Base-by-base conservation (phyloP, 257 asterid genomes). In the Przewalskia tangutica region DNA sequence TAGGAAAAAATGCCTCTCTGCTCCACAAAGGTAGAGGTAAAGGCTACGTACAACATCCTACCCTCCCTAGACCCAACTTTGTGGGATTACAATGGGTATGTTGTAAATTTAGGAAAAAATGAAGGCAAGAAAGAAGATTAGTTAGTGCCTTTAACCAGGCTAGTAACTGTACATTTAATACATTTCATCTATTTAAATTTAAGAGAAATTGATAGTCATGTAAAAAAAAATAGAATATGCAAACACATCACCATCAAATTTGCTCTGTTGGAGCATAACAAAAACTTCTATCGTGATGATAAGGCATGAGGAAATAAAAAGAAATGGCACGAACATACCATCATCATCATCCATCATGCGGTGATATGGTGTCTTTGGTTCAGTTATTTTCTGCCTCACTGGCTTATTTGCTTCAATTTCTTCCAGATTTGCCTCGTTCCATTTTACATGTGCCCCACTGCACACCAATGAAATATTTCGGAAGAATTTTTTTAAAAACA, bases 331-430 rank as follows among this genome's bases (percentile, higher is more conserved):
- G 71, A 71, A 56, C 88, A 67, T 88, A 92, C 97, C 97, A 71
- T 90, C 93, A 16, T 71, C 79, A 23, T 90, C 97, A 23, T 92
- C 93, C 54, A 91, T 86, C 98, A 93, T 94, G 82, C 90, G 93
- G 87, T 96, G 99, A 85, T 89, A 96, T 60, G 98, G 98, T 32
- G 98, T 95, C 96, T 95, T 93, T 20, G 98, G 98, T 88, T 95
- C 98, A 20, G 97, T 95, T 84, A 94, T 94, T 86, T 95, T 95
- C 90, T 93, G 98, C 83, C 98, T 91, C 60, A 85, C 97, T 46
- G 98, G 98, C 81, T 94, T 93, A 84, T 93, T 94, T 77, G 97
- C 97, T 90, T 96, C 99, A 42, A 96, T 96, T 84, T 96, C 97
- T 36, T 89, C 97, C 77, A 96, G 76, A 84, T 94, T 96, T 83